phyloP scores from a whole-genome alignment of 371 early-diverging fungal species.

The Lichtheimia corymbifera region DNA sequence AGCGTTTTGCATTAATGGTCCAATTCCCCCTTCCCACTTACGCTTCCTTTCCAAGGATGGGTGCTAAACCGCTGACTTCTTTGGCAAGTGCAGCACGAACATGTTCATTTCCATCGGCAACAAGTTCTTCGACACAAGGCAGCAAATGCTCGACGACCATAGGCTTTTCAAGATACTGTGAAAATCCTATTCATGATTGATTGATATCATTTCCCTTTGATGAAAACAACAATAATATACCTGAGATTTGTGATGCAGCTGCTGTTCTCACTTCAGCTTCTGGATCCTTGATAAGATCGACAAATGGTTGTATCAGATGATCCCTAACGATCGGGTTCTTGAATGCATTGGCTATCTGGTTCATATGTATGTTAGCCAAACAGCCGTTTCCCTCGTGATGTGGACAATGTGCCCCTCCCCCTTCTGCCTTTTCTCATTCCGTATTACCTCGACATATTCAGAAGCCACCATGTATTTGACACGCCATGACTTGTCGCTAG shows the following conservation, averaged over 20 bases:
- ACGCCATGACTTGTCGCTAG: conserved; percentile 95
- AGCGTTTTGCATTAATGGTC: neutral
- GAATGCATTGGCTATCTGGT: conserved; percentile 80
- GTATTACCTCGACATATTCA: conserved; percentile 84
- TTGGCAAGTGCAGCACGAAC: conserved; percentile 95
- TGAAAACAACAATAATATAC: conserved; percentile 36
- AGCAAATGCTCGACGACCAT: conserved; percentile 79
- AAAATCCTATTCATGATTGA: conserved; percentile 62
- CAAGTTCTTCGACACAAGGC: conserved; percentile 89
- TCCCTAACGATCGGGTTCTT: conserved; percentile 75
- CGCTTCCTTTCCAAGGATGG: conserved; percentile 92
- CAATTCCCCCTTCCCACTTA: too few relatives aligned
- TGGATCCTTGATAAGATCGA: conserved; percentile 85
- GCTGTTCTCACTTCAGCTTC: conserved; percentile 98
- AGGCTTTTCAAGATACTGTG: conserved; percentile 78
- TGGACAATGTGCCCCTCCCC: neutral
- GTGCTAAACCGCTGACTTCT: conserved; percentile 93
- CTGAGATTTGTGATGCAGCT: conserved; percentile 85
- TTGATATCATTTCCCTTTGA: neutral
- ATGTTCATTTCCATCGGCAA: conserved; percentile 93
- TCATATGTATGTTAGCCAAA: neutral
- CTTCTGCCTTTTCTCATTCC: neutral
- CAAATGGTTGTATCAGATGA: conserved; percentile 73
- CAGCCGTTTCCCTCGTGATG: too few relatives aligned
- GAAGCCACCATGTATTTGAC: conserved; percentile 98